Percentiles rank a stretch among this genome's conserved stretches.
Conservation (phyloP, 768 basidiomycete species). For the Baorangia bicolor region DNA sequence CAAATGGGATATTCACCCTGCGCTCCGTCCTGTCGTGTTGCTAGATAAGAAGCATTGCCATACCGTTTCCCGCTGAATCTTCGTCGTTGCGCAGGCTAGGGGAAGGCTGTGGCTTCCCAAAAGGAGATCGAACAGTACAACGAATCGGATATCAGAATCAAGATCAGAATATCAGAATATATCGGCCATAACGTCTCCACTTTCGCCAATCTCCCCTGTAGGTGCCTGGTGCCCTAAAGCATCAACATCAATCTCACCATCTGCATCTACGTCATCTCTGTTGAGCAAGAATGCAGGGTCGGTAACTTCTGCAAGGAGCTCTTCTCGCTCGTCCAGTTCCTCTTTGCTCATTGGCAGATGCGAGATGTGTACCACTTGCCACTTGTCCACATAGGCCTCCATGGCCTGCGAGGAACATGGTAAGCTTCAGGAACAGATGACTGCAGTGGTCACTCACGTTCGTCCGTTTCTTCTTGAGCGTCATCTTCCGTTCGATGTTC, state of each 20-base stretch:
- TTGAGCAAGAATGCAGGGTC: slow-evolving; percentile 60
- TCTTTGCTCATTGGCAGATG: slow-evolving; percentile 71
- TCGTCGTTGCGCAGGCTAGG: background rate
- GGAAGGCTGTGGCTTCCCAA: background rate
- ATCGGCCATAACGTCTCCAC: slow-evolving; percentile 33
- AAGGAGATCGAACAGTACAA: background rate
- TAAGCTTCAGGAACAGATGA: slow-evolving; percentile 1
- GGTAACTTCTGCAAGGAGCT: slow-evolving; percentile 71
- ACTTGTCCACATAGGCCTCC: slow-evolving; percentile 77
- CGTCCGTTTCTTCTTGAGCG: slow-evolving; percentile 78
- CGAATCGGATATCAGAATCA: background rate
- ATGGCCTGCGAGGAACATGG: slow-evolving; percentile 43
- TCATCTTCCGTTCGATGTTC: slow-evolving; percentile 86
- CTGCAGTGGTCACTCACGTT: slow-evolving; percentile 51
- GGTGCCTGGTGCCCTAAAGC: slow-evolving; percentile 61
- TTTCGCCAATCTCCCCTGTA: slow-evolving; percentile 45
- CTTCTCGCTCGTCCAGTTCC: slow-evolving; percentile 76
- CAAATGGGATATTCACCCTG: background rate
- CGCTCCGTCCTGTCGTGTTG: background rate
- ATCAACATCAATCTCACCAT: slow-evolving; percentile 54
- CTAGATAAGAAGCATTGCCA: background rate
- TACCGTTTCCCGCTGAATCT: background rate
- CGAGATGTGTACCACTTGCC: slow-evolving; percentile 74
- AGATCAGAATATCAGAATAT: slow-evolving; percentile 36
- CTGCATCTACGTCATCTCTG: slow-evolving; percentile 53